Base-by-base conservation (phyloP, 2,329 filamentous ascomycete species). In the Coniosporium tulheliwenetii region DNA sequence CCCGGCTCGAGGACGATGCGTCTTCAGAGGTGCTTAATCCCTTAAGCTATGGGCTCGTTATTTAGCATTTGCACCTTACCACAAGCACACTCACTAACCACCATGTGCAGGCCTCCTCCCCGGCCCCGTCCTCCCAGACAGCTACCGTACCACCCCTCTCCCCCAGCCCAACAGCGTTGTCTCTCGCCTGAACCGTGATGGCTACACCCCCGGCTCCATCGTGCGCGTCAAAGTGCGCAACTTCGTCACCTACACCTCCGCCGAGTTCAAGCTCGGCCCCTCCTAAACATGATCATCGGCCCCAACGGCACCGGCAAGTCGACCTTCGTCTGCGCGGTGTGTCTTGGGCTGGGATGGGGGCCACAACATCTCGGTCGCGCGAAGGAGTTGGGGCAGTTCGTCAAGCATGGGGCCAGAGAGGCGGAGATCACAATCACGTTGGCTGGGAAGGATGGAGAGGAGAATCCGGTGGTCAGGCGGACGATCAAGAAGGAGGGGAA, bases 301-400 rank as follows among this genome's bases (percentile, higher is more conserved):
- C 91, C 91, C n/a, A 98, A 98, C 53, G 91, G 91, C 30, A 96
- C 91, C 0, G 91, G 91, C 41, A 98, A 98, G 63, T 96, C 89
- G 62, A 95, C 91, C 0, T 70, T 98, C 19, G 89, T 98, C 36
- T 98, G 91, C 61, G 91, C 91, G 36, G 93, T 98, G 49, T 96
- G 91, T 54, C 64, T 98, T 10, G 91, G 91, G 2, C 66, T 98
- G 19, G 91, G 91, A 38, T 95, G 81, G 69, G 74, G 77, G 30
- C 78, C 87, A 16, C 75, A 61, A 60, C 76, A 87, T 52, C 71
- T 98, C 12, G 91, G 89, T 12, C 79, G 91, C 45, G 86, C 87
- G 5, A 86, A 82, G 51, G 78, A 85, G 10, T 67, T 89, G 43
- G 79, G 81, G 41, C 87, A 94, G 53, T 98, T 91, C 54, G 86